A percentile compares a stretch with the other conserved stretches of the same genome.
Conservation (phyloP, 805 yeast genomes). For the Phaffomyces antillensis region DNA sequence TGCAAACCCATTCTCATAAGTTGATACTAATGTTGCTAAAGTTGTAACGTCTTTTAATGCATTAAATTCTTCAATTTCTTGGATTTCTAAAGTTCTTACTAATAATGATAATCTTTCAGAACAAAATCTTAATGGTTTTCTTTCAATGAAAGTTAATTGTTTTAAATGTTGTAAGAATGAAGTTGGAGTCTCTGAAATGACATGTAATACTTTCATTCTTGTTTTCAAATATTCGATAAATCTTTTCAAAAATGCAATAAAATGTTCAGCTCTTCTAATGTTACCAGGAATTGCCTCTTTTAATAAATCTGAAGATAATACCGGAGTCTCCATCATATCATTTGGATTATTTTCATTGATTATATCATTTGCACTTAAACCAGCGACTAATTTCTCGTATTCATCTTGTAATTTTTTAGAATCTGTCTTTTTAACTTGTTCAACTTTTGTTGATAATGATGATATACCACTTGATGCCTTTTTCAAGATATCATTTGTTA, state of each 20-base stretch:
- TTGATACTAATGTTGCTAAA: slow-evolving; percentile 91
- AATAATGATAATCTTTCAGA: slow-evolving; percentile 84
- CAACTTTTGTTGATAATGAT: slow-evolving; percentile 72
- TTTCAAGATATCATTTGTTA: slow-evolving; percentile 84
- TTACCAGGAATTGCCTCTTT: slow-evolving; percentile 97
- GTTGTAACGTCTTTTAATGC: slow-evolving; percentile 95
- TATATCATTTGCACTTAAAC: slow-evolving; percentile 75
- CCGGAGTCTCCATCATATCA: slow-evolving; percentile 79
- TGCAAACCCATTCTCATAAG: slow-evolving; percentile 90
- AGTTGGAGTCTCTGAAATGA: slow-evolving; percentile 94
- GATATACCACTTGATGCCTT: slow-evolving; percentile 84
- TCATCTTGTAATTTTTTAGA: slow-evolving; percentile 81
- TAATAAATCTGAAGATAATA: slow-evolving; percentile 73
- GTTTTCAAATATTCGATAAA: slow-evolving; percentile 93
- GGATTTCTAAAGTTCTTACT: slow-evolving; percentile 82
- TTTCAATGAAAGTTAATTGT: slow-evolving; percentile 86
- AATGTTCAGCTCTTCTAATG: slow-evolving; percentile 94
- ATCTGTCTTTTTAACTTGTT: slow-evolving; percentile 75
- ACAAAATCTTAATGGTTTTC: slow-evolving; percentile 86
- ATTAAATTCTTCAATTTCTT: slow-evolving; percentile 84
- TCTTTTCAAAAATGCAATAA: slow-evolving; percentile 85
- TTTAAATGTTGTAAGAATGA: slow-evolving; percentile 90
- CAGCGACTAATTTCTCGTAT: slow-evolving; percentile 85
- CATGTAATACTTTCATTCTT: slow-evolving; percentile 95
- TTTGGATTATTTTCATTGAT: slow-evolving; percentile 54